These are phyloP conservation scores for Juglanconis sp. DNA, from an alignment of 2,329 filamentous ascomycete species.

Conservation along the genomic window DNA sequence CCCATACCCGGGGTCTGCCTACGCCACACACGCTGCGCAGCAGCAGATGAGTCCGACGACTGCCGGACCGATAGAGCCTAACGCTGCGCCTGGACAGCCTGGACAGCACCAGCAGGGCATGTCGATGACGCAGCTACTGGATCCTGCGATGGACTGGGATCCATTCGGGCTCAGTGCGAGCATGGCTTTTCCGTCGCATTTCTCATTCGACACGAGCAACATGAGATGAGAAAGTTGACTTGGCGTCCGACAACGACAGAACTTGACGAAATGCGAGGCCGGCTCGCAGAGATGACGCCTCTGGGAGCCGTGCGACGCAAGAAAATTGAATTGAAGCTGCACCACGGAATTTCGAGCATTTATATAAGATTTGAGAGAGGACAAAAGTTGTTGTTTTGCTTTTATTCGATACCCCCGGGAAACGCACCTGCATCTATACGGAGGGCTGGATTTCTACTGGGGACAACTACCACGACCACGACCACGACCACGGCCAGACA, in stretches of 20 bases:
- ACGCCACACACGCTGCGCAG: conserved; percentile 39
- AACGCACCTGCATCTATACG: conserved; percentile 14
- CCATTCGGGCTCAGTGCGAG: conserved; percentile 90
- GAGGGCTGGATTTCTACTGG: not conserved
- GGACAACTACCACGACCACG: not conserved
- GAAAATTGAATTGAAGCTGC: too few species aligned
- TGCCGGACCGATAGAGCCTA: conserved; percentile 17
- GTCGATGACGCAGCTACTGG: conserved; percentile 61
- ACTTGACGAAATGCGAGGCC: not conserved
- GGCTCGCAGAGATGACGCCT: not conserved
- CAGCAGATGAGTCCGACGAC: conserved; percentile 22
- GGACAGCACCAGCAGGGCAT: conserved; percentile 59
- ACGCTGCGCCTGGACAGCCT: conserved; percentile 16
- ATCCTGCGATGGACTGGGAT: conserved; percentile 86
- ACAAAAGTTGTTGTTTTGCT: conserved; percentile 10
- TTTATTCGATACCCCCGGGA: conserved; percentile 16
- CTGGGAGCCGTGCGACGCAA: too few species aligned
- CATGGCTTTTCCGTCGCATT: conserved; percentile 90
- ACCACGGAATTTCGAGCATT: not conserved
- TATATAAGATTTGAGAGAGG: not conserved
- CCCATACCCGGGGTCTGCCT: conserved; percentile 59
- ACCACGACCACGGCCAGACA: not conserved
- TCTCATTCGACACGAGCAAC: conserved; percentile 66
- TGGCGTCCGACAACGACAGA: not conserved
- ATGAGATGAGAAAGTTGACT: conserved; percentile 33